Evolutionary conservation across 2,329 filamentous ascomycete genomes (phyloP).

Genomic region (Helminthosporium solani): DNA sequence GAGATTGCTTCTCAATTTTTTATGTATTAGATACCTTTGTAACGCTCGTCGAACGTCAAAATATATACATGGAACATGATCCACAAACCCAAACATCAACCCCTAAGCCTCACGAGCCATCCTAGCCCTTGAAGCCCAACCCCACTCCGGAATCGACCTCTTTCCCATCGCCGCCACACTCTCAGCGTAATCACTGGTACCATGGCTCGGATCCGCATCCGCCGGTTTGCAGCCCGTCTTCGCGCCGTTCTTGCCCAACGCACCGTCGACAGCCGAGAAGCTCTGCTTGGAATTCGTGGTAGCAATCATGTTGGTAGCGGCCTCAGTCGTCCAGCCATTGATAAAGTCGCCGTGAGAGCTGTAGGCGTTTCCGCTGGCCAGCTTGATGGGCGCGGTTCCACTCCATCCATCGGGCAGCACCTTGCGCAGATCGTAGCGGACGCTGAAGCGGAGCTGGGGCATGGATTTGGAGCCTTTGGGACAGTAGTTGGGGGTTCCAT

Average conservation of each 20-base stretch:
- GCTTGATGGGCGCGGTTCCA: slow-evolving; percentile 47
- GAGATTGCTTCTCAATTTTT: too few species aligned
- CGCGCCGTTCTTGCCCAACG: slow-evolving; percentile 33
- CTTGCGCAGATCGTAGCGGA: slow-evolving; percentile 50
- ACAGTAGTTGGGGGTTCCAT: slow-evolving; percentile 41
- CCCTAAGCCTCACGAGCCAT: slow-evolving; percentile 6
- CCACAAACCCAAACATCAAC: neutral
- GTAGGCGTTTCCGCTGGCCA: slow-evolving; percentile 45
- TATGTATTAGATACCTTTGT: too few species aligned
- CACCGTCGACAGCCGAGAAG: slow-evolving; percentile 42
- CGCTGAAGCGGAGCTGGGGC: slow-evolving; percentile 51
- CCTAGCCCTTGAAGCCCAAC: slow-evolving; percentile 11
- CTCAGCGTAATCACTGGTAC: slow-evolving; percentile 46
- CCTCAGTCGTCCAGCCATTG: slow-evolving; percentile 49
- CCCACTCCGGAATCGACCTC: slow-evolving; percentile 8
- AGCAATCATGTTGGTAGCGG: slow-evolving; percentile 46
- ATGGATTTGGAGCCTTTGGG: slow-evolving; percentile 49
- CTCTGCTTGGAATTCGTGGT: slow-evolving; percentile 39
- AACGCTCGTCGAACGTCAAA: too few species aligned
- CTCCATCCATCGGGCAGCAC: slow-evolving; percentile 48
- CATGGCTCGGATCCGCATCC: slow-evolving; percentile 47
- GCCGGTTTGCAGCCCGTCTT: slow-evolving; percentile 36
- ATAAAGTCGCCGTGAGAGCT: slow-evolving; percentile 53
- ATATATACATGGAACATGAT: neutral
- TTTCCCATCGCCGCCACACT: slow-evolving; percentile 34